Percentiles rank a stretch among this genome's conserved stretches.
Evolutionary conservation across 352 stramenopile genomes (phyloP).

Genomic region (Thalassiosira mediterranea): DNA sequence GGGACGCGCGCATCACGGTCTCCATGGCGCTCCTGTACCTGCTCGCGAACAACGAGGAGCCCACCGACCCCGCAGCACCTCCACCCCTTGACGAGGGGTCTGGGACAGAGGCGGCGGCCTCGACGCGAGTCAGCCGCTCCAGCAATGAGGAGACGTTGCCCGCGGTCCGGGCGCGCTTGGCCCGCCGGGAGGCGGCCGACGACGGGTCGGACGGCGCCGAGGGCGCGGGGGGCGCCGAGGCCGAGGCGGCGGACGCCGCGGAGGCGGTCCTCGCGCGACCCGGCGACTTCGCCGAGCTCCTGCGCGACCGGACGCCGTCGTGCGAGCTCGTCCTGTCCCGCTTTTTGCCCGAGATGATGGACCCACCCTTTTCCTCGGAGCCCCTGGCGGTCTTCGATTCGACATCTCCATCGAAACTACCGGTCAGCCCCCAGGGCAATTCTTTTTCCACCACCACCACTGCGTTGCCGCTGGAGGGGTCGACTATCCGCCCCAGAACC

Average conservation of each 20-base stretch:
- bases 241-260: conserved; percentile 4
- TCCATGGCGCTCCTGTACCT: conserved; percentile 30
- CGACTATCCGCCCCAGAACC: conserved; percentile 41
- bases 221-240: neutral
- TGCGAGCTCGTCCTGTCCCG: conserved; percentile 10
- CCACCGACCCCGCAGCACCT: neutral
- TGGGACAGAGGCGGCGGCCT: neutral
- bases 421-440: conserved; percentile 20
- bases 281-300: neutral
- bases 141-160: conserved; percentile 24
- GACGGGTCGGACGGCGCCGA: conserved; percentile 1
- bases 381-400: neutral
- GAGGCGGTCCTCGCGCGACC: neutral
- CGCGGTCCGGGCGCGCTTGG: conserved; percentile 8
- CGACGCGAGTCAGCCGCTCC: conserved; percentile 20
- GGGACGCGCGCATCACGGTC: conserved; percentile 20
- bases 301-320: neutral
- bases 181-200: neutral
- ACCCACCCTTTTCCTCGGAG: no score
- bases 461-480: conserved; percentile 29
- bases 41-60: conserved; percentile 1
- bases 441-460: conserved; percentile 33
- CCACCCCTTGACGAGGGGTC: neutral
- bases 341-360: conserved; percentile 8
- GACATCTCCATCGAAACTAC: no score